Evolutionary conservation across 140 eudicot species (phyloP).

Genomic region (Stevia rebaudiana): DNA sequence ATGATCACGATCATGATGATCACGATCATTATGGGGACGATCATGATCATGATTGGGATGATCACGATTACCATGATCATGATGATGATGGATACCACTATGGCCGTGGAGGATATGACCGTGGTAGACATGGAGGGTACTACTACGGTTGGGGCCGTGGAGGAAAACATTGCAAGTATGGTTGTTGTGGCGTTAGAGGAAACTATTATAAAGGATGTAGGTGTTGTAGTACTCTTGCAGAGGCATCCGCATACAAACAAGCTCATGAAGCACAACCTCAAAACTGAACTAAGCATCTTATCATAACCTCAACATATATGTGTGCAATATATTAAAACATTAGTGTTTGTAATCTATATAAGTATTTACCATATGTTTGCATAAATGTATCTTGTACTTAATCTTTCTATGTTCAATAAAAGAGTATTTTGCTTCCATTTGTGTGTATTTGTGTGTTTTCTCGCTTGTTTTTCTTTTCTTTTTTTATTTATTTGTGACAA

Average conservation of each 20-base stretch:
- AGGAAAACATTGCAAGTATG: slow-evolving; percentile 1
- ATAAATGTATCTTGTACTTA: not conserved
- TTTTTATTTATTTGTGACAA: too few relatives aligned
- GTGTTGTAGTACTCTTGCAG: slow-evolving; percentile 27
- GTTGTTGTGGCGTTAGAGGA: not conserved
- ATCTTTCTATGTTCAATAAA: not conserved
- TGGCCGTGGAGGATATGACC: not conserved
- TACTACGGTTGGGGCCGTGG: not conserved
- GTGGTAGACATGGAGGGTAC: not conserved
- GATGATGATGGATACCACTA: not conserved
- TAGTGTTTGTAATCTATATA: not conserved
- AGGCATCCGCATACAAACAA: slow-evolving; percentile 33
- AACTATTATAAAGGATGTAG: not conserved
- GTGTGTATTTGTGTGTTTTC: not conserved
- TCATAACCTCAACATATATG: not conserved
- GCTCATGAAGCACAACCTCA: slow-evolving; percentile 24
- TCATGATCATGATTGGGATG: too few relatives aligned
- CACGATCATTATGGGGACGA: too few relatives aligned
- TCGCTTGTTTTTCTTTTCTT: too few relatives aligned
- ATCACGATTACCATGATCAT: too few relatives aligned
- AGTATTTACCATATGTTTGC: not conserved
- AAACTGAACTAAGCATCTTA: slow-evolving; percentile 13
- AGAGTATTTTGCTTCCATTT: not conserved
- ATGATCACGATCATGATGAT: too few relatives aligned
- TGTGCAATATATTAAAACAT: not conserved